Base-by-base conservation (phyloP, 495 filamentous ascomycete species). In the Neurospora terricola region DNA sequence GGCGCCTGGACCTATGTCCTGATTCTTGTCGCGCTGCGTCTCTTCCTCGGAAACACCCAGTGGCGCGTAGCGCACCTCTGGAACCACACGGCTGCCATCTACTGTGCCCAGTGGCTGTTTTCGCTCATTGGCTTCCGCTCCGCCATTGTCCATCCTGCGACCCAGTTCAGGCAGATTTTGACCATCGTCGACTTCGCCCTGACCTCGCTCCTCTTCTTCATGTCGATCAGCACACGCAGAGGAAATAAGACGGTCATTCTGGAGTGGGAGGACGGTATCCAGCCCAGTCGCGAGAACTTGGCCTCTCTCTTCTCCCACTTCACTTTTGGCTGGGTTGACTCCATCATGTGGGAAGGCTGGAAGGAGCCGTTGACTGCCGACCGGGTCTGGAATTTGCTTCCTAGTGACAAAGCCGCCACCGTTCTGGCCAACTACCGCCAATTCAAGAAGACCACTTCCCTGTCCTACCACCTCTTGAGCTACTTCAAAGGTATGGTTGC, bases 41-140 rank as follows among this genome's bases (percentile, higher is more conserved):
- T 98, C 70, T 84, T 92, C 38, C 85, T 94, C 71, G 91, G 91
- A 21, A 90, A 89, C 73, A 87, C 88, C 39, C 87, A 88, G 75
- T 90, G 90, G 76, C 83, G 86, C 42, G 87, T 94, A 34, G 91
- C 92, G 18, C 86, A 88, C 48, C 81, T 98, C 11, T 99, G 96
- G 96, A 93, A 94, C 75, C 96, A 99, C 81, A 98, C 96, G 0
- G 90, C 94, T 9, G 82, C 86, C 66, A 86, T 98, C n/a, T 99
- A 99, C 80, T 85, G 86, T 70, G 83, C 91, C 70, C 91, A 94
- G 77, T 98, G 96, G 92, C 76, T 95, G 39, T 90, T 94, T 77
- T 85, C 87, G 2, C 74, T 93, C 21, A 82, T 93, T 74, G 81
- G 93, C 8, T 96, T 98, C 85, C 92, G 96, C 45, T 96, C 94